Percentiles rank a stretch among this genome's conserved stretches.
These are phyloP conservation scores for Aspergillus piperis DNA, from an alignment of 2,329 filamentous ascomycete genomes.

Conservation along the genomic window DNA sequence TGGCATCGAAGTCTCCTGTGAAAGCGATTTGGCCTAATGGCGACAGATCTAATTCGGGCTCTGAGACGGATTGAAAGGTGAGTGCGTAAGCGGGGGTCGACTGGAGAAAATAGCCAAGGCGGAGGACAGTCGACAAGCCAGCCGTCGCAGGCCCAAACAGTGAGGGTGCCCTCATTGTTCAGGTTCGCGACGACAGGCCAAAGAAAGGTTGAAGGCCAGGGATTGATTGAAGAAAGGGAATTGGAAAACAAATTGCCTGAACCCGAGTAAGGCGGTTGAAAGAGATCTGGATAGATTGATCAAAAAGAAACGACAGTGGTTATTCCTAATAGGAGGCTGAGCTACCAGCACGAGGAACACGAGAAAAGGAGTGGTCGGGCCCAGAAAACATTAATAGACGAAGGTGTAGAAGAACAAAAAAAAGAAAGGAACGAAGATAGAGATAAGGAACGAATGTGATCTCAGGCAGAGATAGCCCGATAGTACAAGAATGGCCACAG, in stretches of 20 bases:
- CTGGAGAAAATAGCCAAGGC: constrained; percentile 27
- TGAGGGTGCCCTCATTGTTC: constrained; percentile 48
- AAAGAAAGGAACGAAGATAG: constrained; percentile 15
- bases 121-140: constrained; percentile 37
- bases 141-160: constrained; percentile 49
- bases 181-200: constrained; percentile 41
- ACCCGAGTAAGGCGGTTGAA: constrained; percentile 15
- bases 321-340: constrained; percentile 12
- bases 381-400: constrained; percentile 21
- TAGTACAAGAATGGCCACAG: constrained; percentile 16
- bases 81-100: constrained; percentile 32
- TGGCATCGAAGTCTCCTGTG: constrained; percentile 84
- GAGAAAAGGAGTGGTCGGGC: constrained; percentile 21
- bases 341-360: constrained; percentile 17
- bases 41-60: constrained; percentile 65
- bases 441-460: constrained; percentile 16
- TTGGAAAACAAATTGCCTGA: neutral
- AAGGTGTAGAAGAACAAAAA: constrained; percentile 18
- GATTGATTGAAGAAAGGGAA: neutral
- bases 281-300: constrained; percentile 9
- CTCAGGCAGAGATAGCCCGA: constrained; percentile 12
- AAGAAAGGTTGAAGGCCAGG: constrained; percentile 13
- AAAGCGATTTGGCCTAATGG: constrained; percentile 80
- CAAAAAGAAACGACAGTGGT: constrained; percentile 12
- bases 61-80: constrained; percentile 38